Base-by-base conservation (phyloP, 2,329 filamentous ascomycete species). In the Alternaria infectoria region DNA sequence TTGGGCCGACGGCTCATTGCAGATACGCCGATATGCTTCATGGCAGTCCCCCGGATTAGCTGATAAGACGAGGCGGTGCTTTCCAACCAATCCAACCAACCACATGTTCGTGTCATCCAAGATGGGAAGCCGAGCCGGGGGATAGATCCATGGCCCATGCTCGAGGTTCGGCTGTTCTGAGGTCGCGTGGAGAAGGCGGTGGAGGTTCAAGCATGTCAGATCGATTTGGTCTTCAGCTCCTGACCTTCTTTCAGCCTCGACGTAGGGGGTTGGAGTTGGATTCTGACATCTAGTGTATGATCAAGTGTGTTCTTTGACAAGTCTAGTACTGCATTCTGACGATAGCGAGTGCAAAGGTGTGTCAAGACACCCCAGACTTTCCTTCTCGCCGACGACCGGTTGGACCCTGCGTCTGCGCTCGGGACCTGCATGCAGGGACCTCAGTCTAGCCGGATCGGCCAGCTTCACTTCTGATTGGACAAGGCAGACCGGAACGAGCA, bases 401-500 rank as follows among this genome's bases (percentile, higher is more conserved):
- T 54, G 25, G 59, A 62, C 59, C 59, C 55, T 62, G 40, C 28
- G 46, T 54, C 25, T 49, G 36, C 49, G 23, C n/a, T n/a, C n/a
- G n/a, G n/a, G 25, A 47, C 40, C 30, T 44, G 49, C 59, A 61
- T 61, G 54, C 59, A 62, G 59, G 59, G 59, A 50, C 59, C 44
- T 15, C 36, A 3, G 3, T 6, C 49, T 46, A 59, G 46, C 54
- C 26, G 9, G 13, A 21, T 56, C 13, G 43, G 43, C 8, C 10
- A 11, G 43, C 9, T 19, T 11, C 21, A 26, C 52, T 26, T 17
- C 54, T 52, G 9, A 52, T 40, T 52, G 49, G 28, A 52, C 23
- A 52, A 32, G 49, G 13, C 32, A 40, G 28, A 23, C 49, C 30
- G 49, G 19, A 40, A 52, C n/a, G 17, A 52, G 49, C 30, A 36